Conservation (phyloP, 2,329 filamentous ascomycete genomes). For the Botrytis paeoniae region DNA sequence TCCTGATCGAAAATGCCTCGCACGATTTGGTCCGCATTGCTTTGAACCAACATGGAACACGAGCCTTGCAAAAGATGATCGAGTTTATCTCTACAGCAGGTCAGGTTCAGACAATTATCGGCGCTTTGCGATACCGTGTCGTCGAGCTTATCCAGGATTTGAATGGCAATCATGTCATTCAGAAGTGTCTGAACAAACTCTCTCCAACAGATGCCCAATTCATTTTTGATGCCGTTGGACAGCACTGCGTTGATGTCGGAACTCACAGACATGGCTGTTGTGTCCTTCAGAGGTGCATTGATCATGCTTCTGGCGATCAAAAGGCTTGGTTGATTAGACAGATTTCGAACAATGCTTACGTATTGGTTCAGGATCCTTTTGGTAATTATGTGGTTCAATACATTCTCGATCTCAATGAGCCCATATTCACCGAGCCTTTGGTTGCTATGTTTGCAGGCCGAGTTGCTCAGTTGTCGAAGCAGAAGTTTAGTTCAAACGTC, state of each 20-base stretch:
- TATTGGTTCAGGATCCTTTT: constrained; percentile 92
- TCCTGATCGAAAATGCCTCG: constrained; percentile 85
- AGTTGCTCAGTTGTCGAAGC: constrained; percentile 74
- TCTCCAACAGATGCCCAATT: constrained; percentile 82
- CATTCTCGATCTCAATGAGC: constrained; percentile 90
- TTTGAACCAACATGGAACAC: constrained; percentile 93
- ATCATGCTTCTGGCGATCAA: constrained; percentile 88
- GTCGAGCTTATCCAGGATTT: constrained; percentile 95
- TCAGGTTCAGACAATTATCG: constrained; percentile 84
- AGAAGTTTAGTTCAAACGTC: constrained; percentile 99
- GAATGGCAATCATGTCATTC: constrained; percentile 98
- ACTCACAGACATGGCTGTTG: constrained; percentile 98
- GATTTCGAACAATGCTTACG: constrained; percentile 85
- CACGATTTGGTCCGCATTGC: constrained; percentile 88
- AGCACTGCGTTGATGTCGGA: constrained; percentile 82
- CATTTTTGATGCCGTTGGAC: constrained; percentile 92
- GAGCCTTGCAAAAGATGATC: constrained; percentile 99
- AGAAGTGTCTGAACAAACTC: constrained; percentile 97
- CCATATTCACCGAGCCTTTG: constrained; percentile 82
- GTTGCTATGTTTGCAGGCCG: constrained; percentile 74
- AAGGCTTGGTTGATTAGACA: constrained; percentile 81
- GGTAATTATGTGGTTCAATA: constrained; percentile 99
- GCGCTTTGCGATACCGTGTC: constrained; percentile 77
- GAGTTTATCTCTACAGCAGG: constrained; percentile 85
- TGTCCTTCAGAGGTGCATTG: constrained; percentile 95